Base-by-base conservation (phyloP, 139 green algal species). In the Klebsormidium nitens region DNA sequence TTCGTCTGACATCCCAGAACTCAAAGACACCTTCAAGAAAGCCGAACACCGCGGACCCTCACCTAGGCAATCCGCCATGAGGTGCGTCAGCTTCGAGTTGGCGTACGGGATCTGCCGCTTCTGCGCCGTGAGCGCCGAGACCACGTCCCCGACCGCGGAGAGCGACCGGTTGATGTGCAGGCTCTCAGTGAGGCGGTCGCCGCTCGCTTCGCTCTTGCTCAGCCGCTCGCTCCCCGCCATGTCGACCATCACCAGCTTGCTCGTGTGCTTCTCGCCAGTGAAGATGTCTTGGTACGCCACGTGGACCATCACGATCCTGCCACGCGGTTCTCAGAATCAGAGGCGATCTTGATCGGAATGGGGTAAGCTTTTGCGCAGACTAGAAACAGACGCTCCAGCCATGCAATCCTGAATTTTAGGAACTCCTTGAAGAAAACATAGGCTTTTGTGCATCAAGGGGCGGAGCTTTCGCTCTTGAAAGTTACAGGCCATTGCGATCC, bases 201-300 rank as follows among this genome's bases (percentile, higher is more conserved):
- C 78, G 11, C 29, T 56, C 11, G 74, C 71, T 1, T 77, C 65
- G 23, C 47, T 64, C 52, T 71, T 80, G n/a, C n/a, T 29, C 8
- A 83, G 88, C 14, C 93, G 72, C 84, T 98, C 93, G 58, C 81
- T 92, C 52, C 93, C 93, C 5, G 93, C 93, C 49, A 98, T 77
- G 80, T 98, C 93, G 60, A 97, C 93, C 65, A 98, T 75, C 76
- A 92, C 90, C 31, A 98, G 88, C 84, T 95, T 96, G 60, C 90
- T 91, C 40, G 93, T 82, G 46, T 81, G 35, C 59, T 74, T 76
- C 52, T 78, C 64, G 28, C 42, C 50, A 23, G 64, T 74, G 5
- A 65, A 36, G 8, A 23, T 29, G 36, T 68, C 52, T 19, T 23
- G 46, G 2, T 42, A 29, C 4, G 37, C 29, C 28, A 76, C 46